Base-by-base conservation (phyloP, 1,284 basidiomycete species). In the Apiotrichum sp. region DNA sequence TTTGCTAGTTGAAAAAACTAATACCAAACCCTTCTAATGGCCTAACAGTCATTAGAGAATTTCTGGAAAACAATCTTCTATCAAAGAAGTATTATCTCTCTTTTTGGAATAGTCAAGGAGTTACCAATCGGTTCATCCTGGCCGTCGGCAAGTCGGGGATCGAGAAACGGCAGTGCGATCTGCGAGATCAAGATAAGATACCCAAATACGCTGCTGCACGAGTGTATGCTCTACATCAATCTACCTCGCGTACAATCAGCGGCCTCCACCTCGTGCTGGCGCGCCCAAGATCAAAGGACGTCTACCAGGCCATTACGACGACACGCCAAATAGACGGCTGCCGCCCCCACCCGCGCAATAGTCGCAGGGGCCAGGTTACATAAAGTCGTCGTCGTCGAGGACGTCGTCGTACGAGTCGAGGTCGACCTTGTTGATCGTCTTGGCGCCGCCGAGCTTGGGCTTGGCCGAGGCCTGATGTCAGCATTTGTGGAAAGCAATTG, bases 341-440 rank as follows among this genome's bases (percentile, higher is more conserved):
- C 22, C 22, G 22, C 22, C 22, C 22, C 22, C 22, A 22, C 22
- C 22, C 22, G 22, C 22, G 22, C 22, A 22, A 22, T 22, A 22
- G 22, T 22, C 22, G 22, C 22, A 22, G 22, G 22, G 22, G 22
- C 36, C 40, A 41, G 6, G n/a, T 42, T 65, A 75, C 73, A 75
- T 75, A 59, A 75, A 75, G 57, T 74, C 72, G 52, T 71, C 72
- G 54, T 75, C 90, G 70, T 92, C 90, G 68, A 93, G 75, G 16
- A 84, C 83, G 74, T 93, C 90, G 33, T 91, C 88, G 67, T 93
- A 93, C n/a, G 80, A 71, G 50, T 76, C 80, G 4, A 87, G 88
- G 75, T 93, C 90, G 54, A 86, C 69, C 72, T 88, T 88, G 40
- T 32, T n/a, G 31, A 54, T 31, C 40, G 75, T 72, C 88, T 92